phyloP scores from a whole-genome alignment of 495 filamentous ascomycete genomes.

The Penicillium silybi region DNA sequence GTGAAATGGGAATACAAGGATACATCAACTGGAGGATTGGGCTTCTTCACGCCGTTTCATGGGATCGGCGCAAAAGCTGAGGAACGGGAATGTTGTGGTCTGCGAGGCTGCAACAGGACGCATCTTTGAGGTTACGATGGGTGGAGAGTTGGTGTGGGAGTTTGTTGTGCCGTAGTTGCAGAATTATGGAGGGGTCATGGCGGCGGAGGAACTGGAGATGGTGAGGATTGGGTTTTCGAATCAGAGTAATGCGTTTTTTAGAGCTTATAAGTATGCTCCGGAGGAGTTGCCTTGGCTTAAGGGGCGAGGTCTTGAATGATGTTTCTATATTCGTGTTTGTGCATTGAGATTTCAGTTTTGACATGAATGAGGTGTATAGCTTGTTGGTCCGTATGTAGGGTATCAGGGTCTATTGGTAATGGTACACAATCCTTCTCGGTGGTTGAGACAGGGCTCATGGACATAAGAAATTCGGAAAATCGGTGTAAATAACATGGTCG shows the following conservation, averaged over 20 bases:
- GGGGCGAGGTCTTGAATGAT: background rate
- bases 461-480: background rate
- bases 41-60: conserved; percentile 49
- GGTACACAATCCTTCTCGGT: conserved; percentile 1
- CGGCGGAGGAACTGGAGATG: conserved; percentile 11
- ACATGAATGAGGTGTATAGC: background rate
- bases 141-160: conserved; percentile 24
- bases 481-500: background rate
- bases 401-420: conserved; percentile 11
- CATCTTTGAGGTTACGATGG: conserved; percentile 49
- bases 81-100: conserved; percentile 39
- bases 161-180: conserved; percentile 20
- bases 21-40: conserved; percentile 32
- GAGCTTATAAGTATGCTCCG: conserved; percentile 20
- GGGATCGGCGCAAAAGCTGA: conserved; percentile 42
- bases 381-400: conserved; percentile 5
- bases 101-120: conserved; percentile 46
- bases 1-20: conserved; percentile 46
- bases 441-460: background rate
- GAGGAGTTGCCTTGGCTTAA: conserved; percentile 21
- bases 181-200: conserved; percentile 14
- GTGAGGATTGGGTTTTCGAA: conserved; percentile 19
- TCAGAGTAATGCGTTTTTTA: conserved; percentile 21
- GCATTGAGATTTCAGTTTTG: background rate
- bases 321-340: background rate